Conservation (phyloP, 805 yeast species). For the Ogataea dorogensis region DNA sequence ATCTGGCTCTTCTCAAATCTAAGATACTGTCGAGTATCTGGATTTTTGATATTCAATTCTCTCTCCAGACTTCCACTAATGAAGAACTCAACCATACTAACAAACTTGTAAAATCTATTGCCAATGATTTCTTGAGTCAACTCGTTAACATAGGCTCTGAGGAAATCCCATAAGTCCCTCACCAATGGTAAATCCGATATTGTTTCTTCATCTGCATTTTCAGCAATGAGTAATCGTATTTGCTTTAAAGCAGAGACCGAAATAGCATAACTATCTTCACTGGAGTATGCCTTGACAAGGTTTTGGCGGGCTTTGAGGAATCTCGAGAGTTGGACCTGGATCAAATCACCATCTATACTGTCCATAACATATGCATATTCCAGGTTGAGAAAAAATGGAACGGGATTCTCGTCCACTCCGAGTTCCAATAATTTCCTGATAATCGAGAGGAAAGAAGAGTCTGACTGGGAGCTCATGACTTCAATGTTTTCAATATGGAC, state of each 20-base stretch:
- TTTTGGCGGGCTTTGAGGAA: slow-evolving; percentile 40
- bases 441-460: slow-evolving; percentile 36
- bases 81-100: slow-evolving; percentile 55
- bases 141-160: slow-evolving; percentile 40
- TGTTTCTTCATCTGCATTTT: slow-evolving; percentile 26
- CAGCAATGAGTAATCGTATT: slow-evolving; percentile 23
- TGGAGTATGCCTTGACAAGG: slow-evolving; percentile 36
- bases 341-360: slow-evolving; percentile 39
- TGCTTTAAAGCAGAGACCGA: slow-evolving; percentile 29
- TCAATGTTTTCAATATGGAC: slow-evolving; percentile 32
- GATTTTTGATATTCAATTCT: slow-evolving; percentile 13
- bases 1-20: slow-evolving; percentile 44
- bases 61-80: slow-evolving; percentile 43
- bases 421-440: slow-evolving; percentile 60
- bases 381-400: slow-evolving; percentile 56
- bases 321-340: slow-evolving; percentile 40
- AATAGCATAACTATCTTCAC: slow-evolving; percentile 15
- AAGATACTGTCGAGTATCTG: slow-evolving; percentile 32
- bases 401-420: slow-evolving; percentile 62
- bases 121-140: slow-evolving; percentile 34
- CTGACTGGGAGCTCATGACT: slow-evolving; percentile 17
- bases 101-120: slow-evolving; percentile 46
- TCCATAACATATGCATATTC: slow-evolving; percentile 43
- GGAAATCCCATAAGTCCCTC: slow-evolving; percentile 58
- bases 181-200: slow-evolving; percentile 50